phyloP scores from a whole-genome alignment of 768 basidiomycete genomes.

The Leucosporidium yakuticum region DNA sequence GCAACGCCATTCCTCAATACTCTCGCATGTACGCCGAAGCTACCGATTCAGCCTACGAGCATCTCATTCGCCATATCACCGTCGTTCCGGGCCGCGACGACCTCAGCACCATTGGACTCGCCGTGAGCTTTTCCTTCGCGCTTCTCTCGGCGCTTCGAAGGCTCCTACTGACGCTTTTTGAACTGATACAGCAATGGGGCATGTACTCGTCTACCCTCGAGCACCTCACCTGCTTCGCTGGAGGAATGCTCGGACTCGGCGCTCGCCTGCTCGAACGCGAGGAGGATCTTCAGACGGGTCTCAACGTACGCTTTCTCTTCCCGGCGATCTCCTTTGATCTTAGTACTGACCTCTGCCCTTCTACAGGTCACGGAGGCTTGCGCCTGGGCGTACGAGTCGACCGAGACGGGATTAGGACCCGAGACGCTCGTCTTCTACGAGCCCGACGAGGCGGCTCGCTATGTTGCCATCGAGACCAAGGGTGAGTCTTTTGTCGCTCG shows the following conservation, averaged over 20 bases:
- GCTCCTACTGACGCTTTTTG: neutral
- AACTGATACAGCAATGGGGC: neutral
- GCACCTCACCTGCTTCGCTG: slow-evolving; percentile 44
- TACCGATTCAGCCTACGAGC: slow-evolving; percentile 41
- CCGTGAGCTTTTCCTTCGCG: slow-evolving; percentile 22
- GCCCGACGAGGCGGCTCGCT: slow-evolving; percentile 13
- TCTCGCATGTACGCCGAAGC: slow-evolving; percentile 43
- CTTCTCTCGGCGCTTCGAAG: slow-evolving; percentile 39
- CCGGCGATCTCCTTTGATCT: too few species aligned
- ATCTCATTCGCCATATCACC: slow-evolving; percentile 41
- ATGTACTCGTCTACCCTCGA: neutral
- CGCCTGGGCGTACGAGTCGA: slow-evolving; percentile 42
- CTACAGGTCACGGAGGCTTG: slow-evolving; percentile 43
- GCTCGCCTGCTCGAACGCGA: slow-evolving; percentile 42
- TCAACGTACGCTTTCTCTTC: slow-evolving; percentile 15
- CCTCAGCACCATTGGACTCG: slow-evolving; percentile 4
- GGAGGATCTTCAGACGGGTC: slow-evolving; percentile 40
- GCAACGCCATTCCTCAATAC: slow-evolving; percentile 41
- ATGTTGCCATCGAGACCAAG: neutral
- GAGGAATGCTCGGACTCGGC: slow-evolving; percentile 49
- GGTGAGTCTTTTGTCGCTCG: neutral
- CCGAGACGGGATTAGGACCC: slow-evolving; percentile 33
- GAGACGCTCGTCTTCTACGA: slow-evolving; percentile 33
- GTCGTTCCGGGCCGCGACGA: slow-evolving; percentile 37
- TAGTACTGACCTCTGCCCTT: neutral